A percentile compares a stretch with the other conserved stretches of the same genome.
Evolutionary conservation across 192 early-diverging fungal species (phyloP).

Genomic region (Phycomyces blakesleeanus): DNA sequence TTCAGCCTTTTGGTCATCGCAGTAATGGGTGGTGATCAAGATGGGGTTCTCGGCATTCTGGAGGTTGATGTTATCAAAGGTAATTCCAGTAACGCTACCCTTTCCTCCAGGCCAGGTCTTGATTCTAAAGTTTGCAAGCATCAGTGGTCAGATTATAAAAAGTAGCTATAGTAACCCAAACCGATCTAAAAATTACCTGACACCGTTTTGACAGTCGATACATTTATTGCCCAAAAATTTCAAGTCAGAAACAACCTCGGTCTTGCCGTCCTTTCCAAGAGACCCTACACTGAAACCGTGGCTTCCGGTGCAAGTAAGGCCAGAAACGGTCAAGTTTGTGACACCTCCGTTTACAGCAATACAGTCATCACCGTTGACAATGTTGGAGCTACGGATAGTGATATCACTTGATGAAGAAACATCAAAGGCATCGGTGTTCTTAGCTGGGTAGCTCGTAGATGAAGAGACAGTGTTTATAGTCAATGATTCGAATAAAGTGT

Average conservation of each 20-base stretch:
- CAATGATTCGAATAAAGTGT: conserved; percentile 7
- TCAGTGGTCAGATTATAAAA: too few relatives aligned
- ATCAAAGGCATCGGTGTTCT: conserved; percentile 49
- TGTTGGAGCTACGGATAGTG: conserved; percentile 27
- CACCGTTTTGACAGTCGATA: conserved; percentile 36
- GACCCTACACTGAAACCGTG: conserved; percentile 23
- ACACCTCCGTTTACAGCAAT: conserved; percentile 45
- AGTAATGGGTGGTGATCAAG: conserved; percentile 46
- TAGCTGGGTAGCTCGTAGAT: conserved; percentile 16
- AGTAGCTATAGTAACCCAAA: too few relatives aligned
- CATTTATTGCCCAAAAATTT: conserved; percentile 25
- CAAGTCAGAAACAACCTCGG: conserved; percentile 39
- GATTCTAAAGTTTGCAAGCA: too few relatives aligned
- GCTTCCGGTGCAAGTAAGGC: conserved; percentile 32
- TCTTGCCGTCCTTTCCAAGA: conserved; percentile 11
- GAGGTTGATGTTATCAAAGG: conserved; percentile 41
- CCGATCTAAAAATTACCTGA: too few relatives aligned
- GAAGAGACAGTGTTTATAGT: conserved; percentile 19
- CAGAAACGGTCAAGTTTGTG: conserved; percentile 40
- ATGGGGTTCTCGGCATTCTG: conserved; percentile 28
- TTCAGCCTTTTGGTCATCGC: conserved; percentile 31
- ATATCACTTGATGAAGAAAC: conserved; percentile 29
- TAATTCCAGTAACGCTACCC: conserved; percentile 43
- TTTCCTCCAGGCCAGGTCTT: conserved; percentile 44
- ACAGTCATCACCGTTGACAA: conserved; percentile 51